A percentile compares a stretch with the other conserved stretches of the same genome.
Evolutionary conservation across 371 early-diverging fungal genomes (phyloP).

Genomic region (Mucor irregularis): DNA sequence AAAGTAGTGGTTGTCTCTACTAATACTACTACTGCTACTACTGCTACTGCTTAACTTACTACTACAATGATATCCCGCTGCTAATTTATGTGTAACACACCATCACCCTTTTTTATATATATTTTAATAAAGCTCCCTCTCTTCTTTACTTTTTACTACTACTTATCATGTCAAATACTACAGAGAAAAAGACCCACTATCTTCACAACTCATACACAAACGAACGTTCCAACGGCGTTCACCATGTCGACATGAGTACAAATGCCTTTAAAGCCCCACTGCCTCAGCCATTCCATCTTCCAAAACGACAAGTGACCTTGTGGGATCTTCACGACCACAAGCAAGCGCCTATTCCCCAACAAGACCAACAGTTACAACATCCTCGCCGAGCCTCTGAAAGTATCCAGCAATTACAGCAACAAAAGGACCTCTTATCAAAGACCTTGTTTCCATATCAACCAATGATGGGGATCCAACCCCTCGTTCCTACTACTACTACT

Average conservation of each 20-base stretch:
- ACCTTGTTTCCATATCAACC: conserved; percentile 19
- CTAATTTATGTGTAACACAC: conserved; percentile 2
- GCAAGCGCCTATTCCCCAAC: no score
- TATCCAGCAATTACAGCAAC: not conserved
- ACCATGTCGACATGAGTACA: not conserved
- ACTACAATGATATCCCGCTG: no score
- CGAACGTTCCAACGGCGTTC: not conserved
- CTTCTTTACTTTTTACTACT: not conserved
- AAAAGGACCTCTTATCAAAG: not conserved
- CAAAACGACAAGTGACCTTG: conserved; percentile 8
- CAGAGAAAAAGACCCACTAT: not conserved
- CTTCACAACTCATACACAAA: not conserved
- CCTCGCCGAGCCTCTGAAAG: conserved; percentile 3
- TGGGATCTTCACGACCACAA: conserved; percentile 1
- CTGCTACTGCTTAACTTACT: no score
- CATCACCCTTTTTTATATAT: not conserved
- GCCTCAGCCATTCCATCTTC: conserved; percentile 10
- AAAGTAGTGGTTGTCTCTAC: no score
- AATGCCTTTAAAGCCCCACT: conserved; percentile 2
- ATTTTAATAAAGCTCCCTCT: no score
- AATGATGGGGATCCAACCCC: conserved; percentile 1
- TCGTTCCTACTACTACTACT: no score
- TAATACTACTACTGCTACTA: no score
- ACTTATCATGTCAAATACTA: not conserved
- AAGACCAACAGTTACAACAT: not conserved